Base-by-base conservation (phyloP, 108 stramenopile genomes). In the Pseudonitzschia pungens region DNA sequence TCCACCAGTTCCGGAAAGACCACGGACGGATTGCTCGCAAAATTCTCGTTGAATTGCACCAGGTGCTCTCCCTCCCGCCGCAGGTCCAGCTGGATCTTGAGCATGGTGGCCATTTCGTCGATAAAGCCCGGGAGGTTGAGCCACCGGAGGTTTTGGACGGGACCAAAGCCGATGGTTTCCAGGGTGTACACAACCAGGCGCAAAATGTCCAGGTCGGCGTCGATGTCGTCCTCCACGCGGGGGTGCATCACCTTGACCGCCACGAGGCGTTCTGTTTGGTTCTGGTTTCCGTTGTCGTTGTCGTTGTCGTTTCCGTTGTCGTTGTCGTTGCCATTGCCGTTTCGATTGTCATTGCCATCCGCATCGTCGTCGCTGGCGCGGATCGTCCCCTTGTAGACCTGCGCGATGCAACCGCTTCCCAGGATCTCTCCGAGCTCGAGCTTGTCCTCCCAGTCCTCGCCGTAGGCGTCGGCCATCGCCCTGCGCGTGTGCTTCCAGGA, bases 371-470 rank as follows among this genome's bases (percentile, higher is more conserved):
- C 52, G 18, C 44, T 28, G 29, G 57, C 67, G 22, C 55, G 43
- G 21, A 82, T 28, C 12, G 52, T 21, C 9, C 79, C 83, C 64
- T 84, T 82, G 74, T 87, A 87, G 18, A 87, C 84, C 76, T 92
- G 91, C 40, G 82, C 91, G 70, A 92, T 86, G 58, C 88, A 88
- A 8, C 91, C 91, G 76, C 86, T 81, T 14, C 87, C 90, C 32
- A 92, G 18, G 18, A 86, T 55, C 11, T 80, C 40, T 15, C 69
- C 73, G 0, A 86, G n/a, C 11, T 33, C 27, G 50, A 83, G 69
- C 10, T 55, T 50, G 4, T 82, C 76, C 63, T 82, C 29, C 87
- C 87, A 92, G 51, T 89, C 75, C 14, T 76, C 53, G 31, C 91
- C 91, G 55, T 81, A 87, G 6, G 88, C 85, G 42, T 83, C 72